Base-by-base conservation (phyloP, 2,329 filamentous ascomycete genomes). In the Cercospora canescens region DNA sequence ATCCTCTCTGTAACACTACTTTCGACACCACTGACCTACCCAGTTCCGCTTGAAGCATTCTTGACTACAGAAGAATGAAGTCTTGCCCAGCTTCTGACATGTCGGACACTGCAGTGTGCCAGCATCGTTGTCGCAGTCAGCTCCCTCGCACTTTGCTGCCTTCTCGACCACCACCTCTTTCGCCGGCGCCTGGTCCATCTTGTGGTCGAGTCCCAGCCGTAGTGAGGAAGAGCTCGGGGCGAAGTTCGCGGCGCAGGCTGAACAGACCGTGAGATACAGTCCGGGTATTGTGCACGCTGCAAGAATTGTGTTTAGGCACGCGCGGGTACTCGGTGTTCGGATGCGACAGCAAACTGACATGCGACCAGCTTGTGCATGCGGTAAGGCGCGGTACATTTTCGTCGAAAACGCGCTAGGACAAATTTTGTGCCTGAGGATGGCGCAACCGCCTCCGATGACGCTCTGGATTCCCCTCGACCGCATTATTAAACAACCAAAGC, bases 31-130 rank as follows among this genome's bases (percentile, higher is more conserved):
- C 71, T 74, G 67, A 77, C 77, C 72, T 88, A 98, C 95, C 95
- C 95, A 99, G 84, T 93, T 99, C 80, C 89, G 90, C 86, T 97
- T 98, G 83, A 99, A 99, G 84, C 95, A 99, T 74, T 98, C 95
- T 80, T 99, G 95, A 30, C 93, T 93, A 84, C 95, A 99, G 83
- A 98, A 99, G 81, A 89, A 97, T 82, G 93, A 96, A 76, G 95
- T 92, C 77, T 94, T 90, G 62, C 91, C 92, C 52, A 94, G 83
- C 81, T 97, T 97, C 75, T 97, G 85, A 79, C 95, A 99, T 58
- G 92, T 98, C 62, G 95, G 95, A 80, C 95, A 99, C 80, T 98
- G 94, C 55, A 99, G 83, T 62, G 89, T 85, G 67, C 92, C 90
- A 64, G 94, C 94, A 70, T 94, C 90, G 70, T 97, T 97, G 45